phyloP scores from a whole-genome alignment of 2,329 filamentous ascomycete species.

The Arthrocladium fulminans region DNA sequence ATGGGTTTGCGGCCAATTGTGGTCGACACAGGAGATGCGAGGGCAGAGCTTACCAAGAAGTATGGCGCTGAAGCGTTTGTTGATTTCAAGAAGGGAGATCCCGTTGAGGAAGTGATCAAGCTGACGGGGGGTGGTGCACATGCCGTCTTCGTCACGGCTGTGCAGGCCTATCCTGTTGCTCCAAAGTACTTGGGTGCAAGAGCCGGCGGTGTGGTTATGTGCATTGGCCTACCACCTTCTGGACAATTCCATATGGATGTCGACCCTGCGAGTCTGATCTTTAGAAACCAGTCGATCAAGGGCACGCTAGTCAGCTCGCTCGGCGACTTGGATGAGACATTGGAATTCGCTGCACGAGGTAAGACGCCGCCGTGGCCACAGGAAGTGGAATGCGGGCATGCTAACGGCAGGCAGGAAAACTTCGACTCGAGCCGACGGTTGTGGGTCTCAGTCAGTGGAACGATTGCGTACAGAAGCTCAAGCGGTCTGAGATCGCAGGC shows the following conservation, averaged over 20 bases:
- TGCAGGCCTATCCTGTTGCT: constrained; percentile 33
- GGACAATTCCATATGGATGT: constrained; percentile 14
- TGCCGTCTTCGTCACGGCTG: constrained; percentile 34
- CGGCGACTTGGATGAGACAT: constrained; percentile 10
- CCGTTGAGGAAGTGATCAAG: constrained; percentile 35
- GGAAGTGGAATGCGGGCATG: not conserved
- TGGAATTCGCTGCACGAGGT: constrained; percentile 11
- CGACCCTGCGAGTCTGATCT: constrained; percentile 12
- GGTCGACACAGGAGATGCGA: constrained; percentile 43
- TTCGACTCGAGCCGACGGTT: constrained; percentile 19
- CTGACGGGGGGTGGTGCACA: constrained; percentile 41
- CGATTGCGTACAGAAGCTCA: constrained; percentile 21
- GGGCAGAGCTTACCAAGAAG: constrained; percentile 37
- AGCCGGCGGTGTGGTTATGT: constrained; percentile 45
- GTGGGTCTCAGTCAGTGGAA: constrained; percentile 22
- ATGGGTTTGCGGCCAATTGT: constrained; percentile 51
- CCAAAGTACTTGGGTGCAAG: constrained; percentile 37
- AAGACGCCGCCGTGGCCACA: not conserved
- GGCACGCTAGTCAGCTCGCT: constrained; percentile 12
- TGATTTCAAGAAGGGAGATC: constrained; percentile 40
- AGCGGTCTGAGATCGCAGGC: constrained; percentile 22
- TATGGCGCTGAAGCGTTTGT: constrained; percentile 49
- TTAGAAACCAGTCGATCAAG: constrained; percentile 14
- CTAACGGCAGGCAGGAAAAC: constrained; percentile 15
- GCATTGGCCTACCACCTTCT: constrained; percentile 33